Evolutionary conservation across 106 monocot species (phyloP).

Genomic region (Agapanthus africanus): DNA sequence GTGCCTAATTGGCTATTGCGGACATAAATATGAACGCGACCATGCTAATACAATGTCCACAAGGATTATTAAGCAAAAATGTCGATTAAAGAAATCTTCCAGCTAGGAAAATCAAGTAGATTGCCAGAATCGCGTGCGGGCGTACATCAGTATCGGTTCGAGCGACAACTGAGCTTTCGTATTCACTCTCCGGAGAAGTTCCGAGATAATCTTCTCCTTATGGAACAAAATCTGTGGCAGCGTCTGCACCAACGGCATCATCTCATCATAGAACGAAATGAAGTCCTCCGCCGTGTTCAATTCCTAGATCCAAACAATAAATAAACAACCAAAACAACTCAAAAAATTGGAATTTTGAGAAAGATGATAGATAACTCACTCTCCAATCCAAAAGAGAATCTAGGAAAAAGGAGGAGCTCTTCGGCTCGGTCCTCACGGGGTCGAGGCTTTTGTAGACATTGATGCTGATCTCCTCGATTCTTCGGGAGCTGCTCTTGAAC

Average conservation of each 20-base stretch:
- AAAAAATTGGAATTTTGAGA: background rate
- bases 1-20: no score
- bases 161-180: constrained; percentile 63
- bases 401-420: constrained; percentile 65
- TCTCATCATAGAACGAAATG: constrained; percentile 77
- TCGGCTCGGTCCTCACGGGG: constrained; percentile 49
- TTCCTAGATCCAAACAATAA: constrained; percentile 37
- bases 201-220: constrained; percentile 59
- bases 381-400: constrained; percentile 79
- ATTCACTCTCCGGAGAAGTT: constrained; percentile 53
- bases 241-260: constrained; percentile 85
- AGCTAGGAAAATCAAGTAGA: background rate
- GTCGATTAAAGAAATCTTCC: no score
- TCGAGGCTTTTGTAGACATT: constrained; percentile 71
- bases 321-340: background rate
- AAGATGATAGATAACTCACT: constrained; percentile 21
- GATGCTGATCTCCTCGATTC: constrained; percentile 80
- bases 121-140: no score
- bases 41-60: no score
- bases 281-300: constrained; percentile 87
- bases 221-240: constrained; percentile 77
- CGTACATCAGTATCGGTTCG: constrained; percentile 77
- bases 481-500: constrained; percentile 79
- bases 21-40: no score
- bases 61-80: no score